Conservation (phyloP, 371 early-diverging fungal species). For the Mortierella sp. region DNA sequence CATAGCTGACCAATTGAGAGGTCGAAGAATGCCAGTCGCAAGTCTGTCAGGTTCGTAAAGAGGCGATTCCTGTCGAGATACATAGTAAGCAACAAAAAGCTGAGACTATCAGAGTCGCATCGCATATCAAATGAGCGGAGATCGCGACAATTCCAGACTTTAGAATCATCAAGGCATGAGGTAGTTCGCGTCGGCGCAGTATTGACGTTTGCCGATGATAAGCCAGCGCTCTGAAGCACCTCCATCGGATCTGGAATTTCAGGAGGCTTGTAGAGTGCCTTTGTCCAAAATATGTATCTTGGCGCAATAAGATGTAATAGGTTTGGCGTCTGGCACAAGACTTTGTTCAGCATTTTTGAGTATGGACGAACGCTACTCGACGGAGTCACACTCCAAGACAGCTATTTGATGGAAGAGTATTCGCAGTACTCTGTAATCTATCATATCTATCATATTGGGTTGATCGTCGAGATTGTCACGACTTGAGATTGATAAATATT, state of each 20-base stretch:
- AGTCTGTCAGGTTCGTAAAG: conserved; percentile 16
- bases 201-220: conserved; percentile 22
- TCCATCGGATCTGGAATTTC: not conserved
- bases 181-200: conserved; percentile 4
- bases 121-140: conserved; percentile 15
- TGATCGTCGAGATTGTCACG: too few relatives aligned
- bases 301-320: not conserved
- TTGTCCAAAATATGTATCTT: not conserved
- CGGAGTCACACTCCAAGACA: too few relatives aligned
- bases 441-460: too few relatives aligned
- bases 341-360: not conserved
- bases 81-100: not conserved
- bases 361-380: too few relatives aligned
- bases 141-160: conserved; percentile 22
- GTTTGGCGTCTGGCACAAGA: not conserved
- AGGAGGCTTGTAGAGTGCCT: not conserved
- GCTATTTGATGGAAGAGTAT: too few relatives aligned
- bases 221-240: too few relatives aligned
- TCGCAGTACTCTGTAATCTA: too few relatives aligned
- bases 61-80: conserved; percentile 17
- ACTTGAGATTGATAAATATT: too few relatives aligned
- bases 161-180: not conserved
- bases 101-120: not conserved
- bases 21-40: not conserved
- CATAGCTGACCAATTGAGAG: conserved; percentile 28